Percentiles rank a stretch among this genome's conserved stretches.
phyloP scores from a whole-genome alignment of 768 basidiomycete genomes.

The Clitopilus passeckerianus region DNA sequence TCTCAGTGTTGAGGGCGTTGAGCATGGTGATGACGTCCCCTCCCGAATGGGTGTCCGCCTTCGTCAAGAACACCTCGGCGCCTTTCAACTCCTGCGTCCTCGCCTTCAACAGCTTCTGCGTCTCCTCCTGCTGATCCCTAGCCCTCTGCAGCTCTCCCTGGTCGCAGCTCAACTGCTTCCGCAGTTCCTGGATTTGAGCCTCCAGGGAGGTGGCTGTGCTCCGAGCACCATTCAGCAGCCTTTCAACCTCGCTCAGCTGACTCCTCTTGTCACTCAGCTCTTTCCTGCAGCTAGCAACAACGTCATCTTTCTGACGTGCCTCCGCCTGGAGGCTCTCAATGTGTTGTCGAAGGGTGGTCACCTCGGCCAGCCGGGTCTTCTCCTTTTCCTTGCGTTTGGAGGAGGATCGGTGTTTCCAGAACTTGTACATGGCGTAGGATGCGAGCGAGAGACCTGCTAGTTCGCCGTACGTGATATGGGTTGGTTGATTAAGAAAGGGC shows the following conservation, averaged over 20 bases:
- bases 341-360: slow-evolving; percentile 10
- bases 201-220: slow-evolving; percentile 4
- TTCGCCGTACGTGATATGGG: slow-evolving; percentile 1
- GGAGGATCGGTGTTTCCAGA: not conserved
- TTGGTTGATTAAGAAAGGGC: not conserved
- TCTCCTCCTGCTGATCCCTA: slow-evolving; percentile 8
- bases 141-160: slow-evolving; percentile 4
- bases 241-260: slow-evolving; percentile 9
- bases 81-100: slow-evolving; percentile 32
- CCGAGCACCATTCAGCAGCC: slow-evolving; percentile 4
- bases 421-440: not conserved
- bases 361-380: slow-evolving; percentile 5
- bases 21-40: slow-evolving; percentile 39
- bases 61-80: slow-evolving; percentile 39
- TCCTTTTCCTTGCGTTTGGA: slow-evolving; percentile 3
- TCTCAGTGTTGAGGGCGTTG: slow-evolving; percentile 40
- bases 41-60: slow-evolving; percentile 35
- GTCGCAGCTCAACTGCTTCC: not conserved
- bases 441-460: not conserved
- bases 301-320: slow-evolving; percentile 10
- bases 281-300: slow-evolving; percentile 10
- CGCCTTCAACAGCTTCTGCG: slow-evolving; percentile 11
- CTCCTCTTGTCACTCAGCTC: slow-evolving; percentile 11
- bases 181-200: slow-evolving; percentile 5
- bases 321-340: slow-evolving; percentile 10